Base-by-base conservation (phyloP, 1,284 basidiomycete species). In the Trichosporon sp. region DNA sequence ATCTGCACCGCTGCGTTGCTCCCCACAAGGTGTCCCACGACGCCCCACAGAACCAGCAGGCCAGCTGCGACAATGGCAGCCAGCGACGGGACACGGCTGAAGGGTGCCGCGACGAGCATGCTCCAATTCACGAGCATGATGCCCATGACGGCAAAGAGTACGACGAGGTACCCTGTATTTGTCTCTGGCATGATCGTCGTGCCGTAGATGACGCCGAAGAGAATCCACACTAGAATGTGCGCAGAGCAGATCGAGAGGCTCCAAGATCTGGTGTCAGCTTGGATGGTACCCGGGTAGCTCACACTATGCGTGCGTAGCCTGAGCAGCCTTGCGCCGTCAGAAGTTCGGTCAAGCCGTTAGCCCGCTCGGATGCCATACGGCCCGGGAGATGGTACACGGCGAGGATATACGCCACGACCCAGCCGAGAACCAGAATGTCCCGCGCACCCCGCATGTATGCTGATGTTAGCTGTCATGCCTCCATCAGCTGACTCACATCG, bases 331-430 rank as follows among this genome's bases (percentile, higher is more conserved):
- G 91, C 4, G 87, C 90, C 77, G 90, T 90, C 84, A 92, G 87
- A 75, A 91, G 90, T 8, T 88, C 84, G 0, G 91, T 91, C 43
- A 91, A 78, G 7, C 87, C 79, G 68, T 83, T 86, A 0, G 90
- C 89, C 54, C 90, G 85, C 76, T 92, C 91, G 0, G 85, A 86
- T 14, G 89, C 85, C 70, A 90, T 87, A 7, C 89, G 86, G 2
- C 90, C 91, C 4, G 91, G 89, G 21, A 91, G 86, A 70, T 92
- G 91, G 77, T 92, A 92, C 0, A 88, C 85, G 43, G 92, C 89
- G 6, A 90, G 90, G 31, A 91, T 81, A 78, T 87, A 91, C 72
- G 87, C 87, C 35, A 91, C 83, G 75, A 91, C 91, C 43, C 90
- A 82, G 11, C 89, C 88, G 10, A 92, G 81, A n/a, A 91, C 90